Base-by-base conservation (phyloP, 768 basidiomycete species). In the Termitomyces sp. region DNA sequence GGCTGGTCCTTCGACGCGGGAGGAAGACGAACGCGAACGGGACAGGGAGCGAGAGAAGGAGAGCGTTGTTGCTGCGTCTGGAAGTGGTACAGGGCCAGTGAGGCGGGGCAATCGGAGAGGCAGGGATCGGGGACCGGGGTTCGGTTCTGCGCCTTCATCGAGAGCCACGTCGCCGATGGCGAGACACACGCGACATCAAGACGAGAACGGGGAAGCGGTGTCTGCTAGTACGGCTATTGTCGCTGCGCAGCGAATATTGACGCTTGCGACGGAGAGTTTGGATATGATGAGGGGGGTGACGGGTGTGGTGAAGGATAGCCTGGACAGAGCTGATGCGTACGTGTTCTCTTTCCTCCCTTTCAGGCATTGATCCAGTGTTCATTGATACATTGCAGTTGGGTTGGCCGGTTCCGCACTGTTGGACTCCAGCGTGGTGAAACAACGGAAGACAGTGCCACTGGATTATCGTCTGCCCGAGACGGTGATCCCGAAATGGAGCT, bases 281-380 rank as follows among this genome's bases (percentile, higher is more conserved):
- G 93, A 96, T 67, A 95, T 95, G 92, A 86, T 96, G 79, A 79
- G 87, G 31, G 85, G 90, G 31, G 91, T 95, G 31, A 91, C 91
- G n/a, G 81, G 83, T 4, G 91, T 95, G 24, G 89, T 95, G 60
- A 88, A 86, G 66, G 94, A 95, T 61, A 91, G 87, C 61, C 75
- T 95, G 70, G 93, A 95, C 69, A 78, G 88, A 56, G 94, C 93
- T 33, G 94, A 95, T 69, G 82, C 88, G 84, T 93, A 70, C 46
- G 87, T 61, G 36, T 49, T 61, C 34, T 58, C 41, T 15, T 62
- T 42, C n/a, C 53, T 55, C 54, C 31, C 49, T 51, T 20, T n/a
- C 3, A 6, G 24, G 49, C 20, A 36, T 49, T 59, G 18, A 27
- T 27, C 7, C 27, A 30, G 16, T 54, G 16, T n/a, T 27, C 1